Conservation (phyloP, 2,329 filamentous ascomycete species). For the Karstenula rhodostoma region DNA sequence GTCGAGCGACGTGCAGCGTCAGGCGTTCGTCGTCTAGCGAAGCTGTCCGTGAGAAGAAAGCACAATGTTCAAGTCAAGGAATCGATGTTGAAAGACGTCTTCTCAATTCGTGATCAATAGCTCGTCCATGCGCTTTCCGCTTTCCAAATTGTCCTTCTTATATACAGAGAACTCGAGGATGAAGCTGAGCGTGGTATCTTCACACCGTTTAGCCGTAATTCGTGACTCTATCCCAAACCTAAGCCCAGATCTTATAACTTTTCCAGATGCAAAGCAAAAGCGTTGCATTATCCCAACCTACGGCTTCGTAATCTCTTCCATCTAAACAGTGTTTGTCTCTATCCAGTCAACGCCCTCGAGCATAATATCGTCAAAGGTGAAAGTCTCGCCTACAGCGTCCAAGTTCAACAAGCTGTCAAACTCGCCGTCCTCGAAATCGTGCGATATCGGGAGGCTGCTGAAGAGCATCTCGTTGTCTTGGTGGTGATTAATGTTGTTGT, state of each 20-base stretch:
- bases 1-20: too few species aligned
- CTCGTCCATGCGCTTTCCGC: not conserved
- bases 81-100: not conserved
- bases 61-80: not conserved
- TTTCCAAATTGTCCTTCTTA: not conserved
- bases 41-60: not conserved
- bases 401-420: conserved; percentile 52
- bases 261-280: not conserved
- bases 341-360: conserved; percentile 38
- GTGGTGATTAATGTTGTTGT: conserved; percentile 38
- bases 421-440: conserved; percentile 51
- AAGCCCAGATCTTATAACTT: not conserved
- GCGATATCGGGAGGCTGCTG: conserved; percentile 44
- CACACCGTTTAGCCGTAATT: not conserved
- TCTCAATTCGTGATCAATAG: not conserved
- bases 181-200: conserved; percentile 10
- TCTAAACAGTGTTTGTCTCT: conserved; percentile 10
- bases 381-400: conserved; percentile 50
- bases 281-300: conserved; percentile 2
- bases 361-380: conserved; percentile 41
- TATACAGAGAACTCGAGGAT: not conserved
- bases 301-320: conserved; percentile 17
- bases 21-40: too few species aligned
- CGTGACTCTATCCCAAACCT: not conserved
- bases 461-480: conserved; percentile 47